Base-by-base conservation (phyloP, 306 rosid species). In the Cicer yamashitae region DNA sequence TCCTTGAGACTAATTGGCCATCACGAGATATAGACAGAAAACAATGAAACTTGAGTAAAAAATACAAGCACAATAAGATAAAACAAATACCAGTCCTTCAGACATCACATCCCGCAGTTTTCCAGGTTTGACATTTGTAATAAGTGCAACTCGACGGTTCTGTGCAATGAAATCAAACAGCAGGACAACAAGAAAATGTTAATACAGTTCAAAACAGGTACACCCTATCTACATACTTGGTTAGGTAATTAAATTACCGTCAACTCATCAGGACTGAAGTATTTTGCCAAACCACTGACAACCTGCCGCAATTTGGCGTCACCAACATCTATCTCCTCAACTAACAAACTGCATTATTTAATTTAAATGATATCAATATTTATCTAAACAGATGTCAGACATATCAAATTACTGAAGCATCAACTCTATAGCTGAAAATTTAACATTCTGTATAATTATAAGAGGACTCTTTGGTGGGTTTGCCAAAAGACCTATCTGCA, bases 61-160 rank as follows among this genome's bases (percentile, higher is more conserved):
- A 67, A 68, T 43, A 66, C 17, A 9, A 38, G 54, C 25, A 71
- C 22, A 37, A 17, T 56, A 39, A 12, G 52, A 53, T 17, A 25
- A 68, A 77, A 46, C 12, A 57, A 59, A 53, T 86, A 94, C 99
- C 97, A 94, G 82, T 76, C 99, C 99, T 86, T 94, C 92, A n/a
- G 98, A 94, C 86, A 83, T 20, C 78, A 94, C 93, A 73, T 94
- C 99, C 41, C 99, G 91, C 58, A 94, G 90, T 81, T 90, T 94
- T 83, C 99, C 97, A 82, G 98, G 98, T 79, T 92, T 94, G 73
- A 94, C 99, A 79, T 94, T 94, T 77, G 96, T 92, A 67, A 94
- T 84, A 81, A 94, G 93, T 58, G 81, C 98, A 77, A 94, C 90
- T 0, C 37, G 91, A 58, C 91, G 99, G 25, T 89, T 92, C 99